These are phyloP conservation scores for Trametes pubescens DNA, from an alignment of 1,284 basidiomycete species.

Conservation along the genomic window DNA sequence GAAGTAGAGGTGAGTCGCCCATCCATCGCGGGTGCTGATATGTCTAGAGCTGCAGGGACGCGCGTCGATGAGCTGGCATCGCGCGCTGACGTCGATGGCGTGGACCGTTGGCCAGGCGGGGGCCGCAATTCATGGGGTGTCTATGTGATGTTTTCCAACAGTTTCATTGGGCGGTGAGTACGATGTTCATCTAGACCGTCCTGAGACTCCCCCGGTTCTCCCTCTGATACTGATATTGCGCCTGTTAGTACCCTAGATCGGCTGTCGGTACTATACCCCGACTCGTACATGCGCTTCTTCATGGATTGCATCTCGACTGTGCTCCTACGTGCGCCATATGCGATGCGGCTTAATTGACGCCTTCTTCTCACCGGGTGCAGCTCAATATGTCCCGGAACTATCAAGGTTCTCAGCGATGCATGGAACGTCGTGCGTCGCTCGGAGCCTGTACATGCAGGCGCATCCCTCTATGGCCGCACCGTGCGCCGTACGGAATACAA, in stretches of 20 bases:
- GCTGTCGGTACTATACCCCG: neutral
- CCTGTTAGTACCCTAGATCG: conserved; percentile 1
- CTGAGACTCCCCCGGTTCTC: neutral
- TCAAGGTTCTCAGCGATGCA: conserved; percentile 1
- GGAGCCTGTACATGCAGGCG: conserved; percentile 13
- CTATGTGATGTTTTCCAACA: neutral
- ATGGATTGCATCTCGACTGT: conserved; percentile 4
- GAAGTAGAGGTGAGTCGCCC: conserved; percentile 1
- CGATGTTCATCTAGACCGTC: neutral
- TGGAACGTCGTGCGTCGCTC: conserved; percentile 13
- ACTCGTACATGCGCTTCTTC: neutral
- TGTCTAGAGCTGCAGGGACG: neutral
- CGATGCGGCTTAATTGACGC: conserved; percentile 1
- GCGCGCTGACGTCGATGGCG: neutral
- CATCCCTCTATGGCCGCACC: conserved; percentile 20
- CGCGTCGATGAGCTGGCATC: neutral
- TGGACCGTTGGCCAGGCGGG: neutral
- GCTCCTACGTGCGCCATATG: neutral
- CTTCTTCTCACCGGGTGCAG: neutral
- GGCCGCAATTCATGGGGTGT: neutral
- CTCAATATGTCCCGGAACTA: neutral
- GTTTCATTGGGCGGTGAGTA: neutral
- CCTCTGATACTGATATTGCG: conserved; percentile 2
- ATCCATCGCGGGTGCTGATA: neutral
- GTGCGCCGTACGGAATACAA: conserved; percentile 28